Evolutionary conservation across 805 yeast genomes (phyloP), one percentile per base, ranked within the genome.

Genomic region (Pichia gijzeniarum): DNA sequence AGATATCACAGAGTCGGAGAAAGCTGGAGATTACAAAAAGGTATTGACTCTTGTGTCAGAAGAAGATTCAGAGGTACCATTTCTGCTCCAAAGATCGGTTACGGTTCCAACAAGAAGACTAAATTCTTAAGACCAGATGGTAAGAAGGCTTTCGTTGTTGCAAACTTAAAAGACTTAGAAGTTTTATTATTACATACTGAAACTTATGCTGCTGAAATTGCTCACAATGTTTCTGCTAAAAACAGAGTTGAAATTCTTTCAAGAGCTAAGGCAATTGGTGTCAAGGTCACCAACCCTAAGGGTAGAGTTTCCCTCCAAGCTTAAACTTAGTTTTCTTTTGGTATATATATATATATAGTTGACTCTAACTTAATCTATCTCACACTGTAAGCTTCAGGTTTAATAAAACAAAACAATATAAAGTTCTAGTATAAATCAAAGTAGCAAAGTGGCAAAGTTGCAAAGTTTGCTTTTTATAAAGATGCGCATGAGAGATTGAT

Each of bases 1-100:
- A 88, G 96, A 79, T 91, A 89, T 79, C 83, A 82, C 82, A 90
- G 99, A 79, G 96, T 93, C 64, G 77, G 87, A 68, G 97, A 88
- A 78, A 84, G 82, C 83, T 95, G 99, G 99, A 93, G 99, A 88
- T 91, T 93, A 80, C 99, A 95, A 79, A 93, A 93, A 87, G 99
- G 99, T 93, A 93, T 93, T 72, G 99, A 93, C 82, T 90, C 98
- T 63, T 82, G 88, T 79, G 97, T 95, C 73, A 93, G 99, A 82
- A 91, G 99, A 82, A 85, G 93, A 82, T 93, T 93, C 95, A 88
- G 97, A 84, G 99, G 99, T 71, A 85, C 91, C 77, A 87, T 93
- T 71, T 80, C 90, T 67, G 95, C 91, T 82, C 99, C 99, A 81
- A 90, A 85, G 80, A 90, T 93, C 68, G 99, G 99, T 82, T 93